Percentiles rank a stretch among this genome's conserved stretches.
Evolutionary conservation across 2,329 filamentous ascomycete genomes (phyloP).

Genomic region (Magnaporthiopsis rhizophila): DNA sequence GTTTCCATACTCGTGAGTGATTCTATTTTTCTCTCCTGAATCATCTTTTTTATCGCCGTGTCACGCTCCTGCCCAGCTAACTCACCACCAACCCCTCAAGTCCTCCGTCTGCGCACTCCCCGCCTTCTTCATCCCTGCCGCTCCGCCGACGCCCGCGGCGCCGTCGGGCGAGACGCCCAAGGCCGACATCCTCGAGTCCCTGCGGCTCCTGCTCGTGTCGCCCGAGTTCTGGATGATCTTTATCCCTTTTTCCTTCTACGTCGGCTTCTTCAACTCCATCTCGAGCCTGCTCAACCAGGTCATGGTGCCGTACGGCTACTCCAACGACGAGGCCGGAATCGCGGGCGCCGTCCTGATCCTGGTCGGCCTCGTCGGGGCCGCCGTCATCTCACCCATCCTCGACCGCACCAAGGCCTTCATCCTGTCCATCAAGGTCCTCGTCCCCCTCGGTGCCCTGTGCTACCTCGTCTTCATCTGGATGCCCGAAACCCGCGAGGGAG

Average conservation of each 20-base stretch:
- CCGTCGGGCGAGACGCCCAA: constrained; percentile 57
- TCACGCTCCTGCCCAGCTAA: background rate
- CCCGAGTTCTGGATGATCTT: constrained; percentile 74
- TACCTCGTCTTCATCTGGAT: constrained; percentile 82
- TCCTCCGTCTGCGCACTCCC: constrained; percentile 60
- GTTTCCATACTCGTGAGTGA: constrained; percentile 70
- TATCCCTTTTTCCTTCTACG: constrained; percentile 74
- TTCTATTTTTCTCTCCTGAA: constrained; percentile 1
- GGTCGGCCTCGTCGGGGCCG: constrained; percentile 71
- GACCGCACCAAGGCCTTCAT: constrained; percentile 80
- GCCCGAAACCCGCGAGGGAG: constrained; percentile 46
- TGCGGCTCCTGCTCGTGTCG: constrained; percentile 46
- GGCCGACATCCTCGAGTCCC: constrained; percentile 40
- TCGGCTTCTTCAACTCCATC: constrained; percentile 88
- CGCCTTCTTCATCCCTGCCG: constrained; percentile 70
- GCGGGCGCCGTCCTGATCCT: constrained; percentile 84
- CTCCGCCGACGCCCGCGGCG: constrained; percentile 69
- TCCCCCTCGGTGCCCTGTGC: constrained; percentile 63
- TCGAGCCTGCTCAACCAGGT: constrained; percentile 88
- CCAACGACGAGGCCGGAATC: constrained; percentile 77
- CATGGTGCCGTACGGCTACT: constrained; percentile 76
- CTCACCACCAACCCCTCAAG: constrained; percentile 16
- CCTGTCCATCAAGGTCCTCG: constrained; percentile 60
- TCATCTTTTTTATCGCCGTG: background rate
- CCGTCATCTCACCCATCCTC: constrained; percentile 70